A percentile compares a stretch with the other conserved stretches of the same genome.
Conservation (phyloP, 495 filamentous ascomycete genomes). For the Clavariopsis aquatica region DNA sequence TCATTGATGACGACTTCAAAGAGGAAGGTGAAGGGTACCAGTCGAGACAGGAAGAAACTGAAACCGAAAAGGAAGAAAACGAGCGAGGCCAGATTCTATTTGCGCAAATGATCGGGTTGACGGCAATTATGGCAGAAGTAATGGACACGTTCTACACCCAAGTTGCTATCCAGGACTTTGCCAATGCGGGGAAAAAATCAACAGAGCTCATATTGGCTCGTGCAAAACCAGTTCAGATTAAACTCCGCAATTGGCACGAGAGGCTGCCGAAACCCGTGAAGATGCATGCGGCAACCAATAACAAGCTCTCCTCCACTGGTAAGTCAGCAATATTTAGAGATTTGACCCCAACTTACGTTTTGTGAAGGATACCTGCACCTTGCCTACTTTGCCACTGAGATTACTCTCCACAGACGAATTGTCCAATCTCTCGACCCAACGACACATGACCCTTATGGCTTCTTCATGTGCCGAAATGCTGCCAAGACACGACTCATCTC, state of each 20-base stretch:
- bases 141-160: slow-evolving; percentile 79
- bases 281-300: slow-evolving; percentile 57
- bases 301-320: slow-evolving; percentile 50
- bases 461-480: slow-evolving; percentile 93
- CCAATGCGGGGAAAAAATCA: slow-evolving; percentile 46
- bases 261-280: slow-evolving; percentile 63
- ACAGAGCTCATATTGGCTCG: slow-evolving; percentile 64
- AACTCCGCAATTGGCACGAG: slow-evolving; percentile 78
- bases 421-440: slow-evolving; percentile 65
- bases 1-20: slow-evolving; percentile 69
- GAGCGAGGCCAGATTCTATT: slow-evolving; percentile 70
- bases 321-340: slow-evolving; percentile 22
- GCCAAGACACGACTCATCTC: slow-evolving; percentile 70
- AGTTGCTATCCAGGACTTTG: slow-evolving; percentile 55
- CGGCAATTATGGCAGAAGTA: slow-evolving; percentile 74
- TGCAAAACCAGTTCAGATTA: slow-evolving; percentile 80
- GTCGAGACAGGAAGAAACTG: slow-evolving; percentile 46
- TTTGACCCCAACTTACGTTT: slow-evolving; percentile 9
- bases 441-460: slow-evolving; percentile 67
- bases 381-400: slow-evolving; percentile 81
- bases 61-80: slow-evolving; percentile 51
- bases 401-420: slow-evolving; percentile 80
- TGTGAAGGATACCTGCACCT: slow-evolving; percentile 73
- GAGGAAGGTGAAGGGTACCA: slow-evolving; percentile 54
- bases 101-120: slow-evolving; percentile 71